These are phyloP conservation scores for Fusarium austroafricanum DNA, from an alignment of 2,329 filamentous ascomycete species.

Conservation along the genomic window DNA sequence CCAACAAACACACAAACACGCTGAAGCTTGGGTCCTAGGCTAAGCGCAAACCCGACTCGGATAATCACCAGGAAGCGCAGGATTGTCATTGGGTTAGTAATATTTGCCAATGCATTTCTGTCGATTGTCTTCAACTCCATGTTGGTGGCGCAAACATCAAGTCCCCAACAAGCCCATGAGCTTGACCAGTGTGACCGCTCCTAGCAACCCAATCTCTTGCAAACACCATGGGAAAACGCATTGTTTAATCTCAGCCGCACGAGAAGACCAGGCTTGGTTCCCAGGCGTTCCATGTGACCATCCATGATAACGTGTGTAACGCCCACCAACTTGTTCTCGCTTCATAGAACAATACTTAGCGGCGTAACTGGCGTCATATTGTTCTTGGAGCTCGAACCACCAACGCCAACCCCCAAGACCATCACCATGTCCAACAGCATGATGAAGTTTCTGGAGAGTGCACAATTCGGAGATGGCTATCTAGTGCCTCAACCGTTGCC, in stretches of 20 bases:
- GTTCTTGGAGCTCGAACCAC: slow-evolving; percentile 4
- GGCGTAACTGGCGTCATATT: slow-evolving; percentile 8
- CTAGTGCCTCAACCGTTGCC: neutral
- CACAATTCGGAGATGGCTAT: no score
- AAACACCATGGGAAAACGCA: neutral
- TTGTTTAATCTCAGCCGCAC: neutral
- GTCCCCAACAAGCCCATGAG: neutral
- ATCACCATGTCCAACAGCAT: neutral
- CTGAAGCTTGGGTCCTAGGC: neutral
- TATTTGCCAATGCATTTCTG: neutral
- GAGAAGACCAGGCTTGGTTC: rapidly evolving
- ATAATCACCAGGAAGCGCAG: neutral
- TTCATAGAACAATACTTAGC: slow-evolving; percentile 20
- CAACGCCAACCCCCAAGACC: neutral
- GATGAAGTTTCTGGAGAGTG: neutral
- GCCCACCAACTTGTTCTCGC: neutral
- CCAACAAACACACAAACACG: neutral
- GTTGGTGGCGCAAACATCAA: neutral
- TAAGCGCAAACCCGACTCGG: neutral
- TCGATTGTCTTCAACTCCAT: neutral
- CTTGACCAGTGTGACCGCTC: neutral
- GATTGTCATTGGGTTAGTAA: neutral
- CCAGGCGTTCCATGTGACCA: neutral
- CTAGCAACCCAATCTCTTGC: neutral
- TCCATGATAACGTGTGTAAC: neutral